A percentile compares a stretch with the other conserved stretches of the same genome.
These are phyloP conservation scores for Agaricus blazei DNA, from an alignment of 768 basidiomycete species.

Conservation along the genomic window DNA sequence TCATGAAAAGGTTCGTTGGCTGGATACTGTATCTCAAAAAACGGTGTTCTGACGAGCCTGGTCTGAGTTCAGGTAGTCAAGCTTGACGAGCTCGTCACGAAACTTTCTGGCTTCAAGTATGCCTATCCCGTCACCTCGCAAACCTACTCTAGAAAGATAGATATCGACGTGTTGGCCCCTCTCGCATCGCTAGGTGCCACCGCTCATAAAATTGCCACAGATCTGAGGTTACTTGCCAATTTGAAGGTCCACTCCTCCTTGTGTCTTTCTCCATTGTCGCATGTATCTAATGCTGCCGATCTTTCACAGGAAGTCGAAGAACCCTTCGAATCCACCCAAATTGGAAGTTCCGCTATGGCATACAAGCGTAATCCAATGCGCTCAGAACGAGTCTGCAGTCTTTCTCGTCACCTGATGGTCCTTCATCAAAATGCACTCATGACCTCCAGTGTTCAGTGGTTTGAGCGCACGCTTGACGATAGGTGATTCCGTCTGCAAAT, in stretches of 20 bases:
- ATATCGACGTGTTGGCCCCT: slow-evolving; percentile 86
- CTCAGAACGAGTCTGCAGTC: slow-evolving; percentile 93
- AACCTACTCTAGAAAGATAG: slow-evolving; percentile 98
- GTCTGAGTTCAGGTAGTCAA: slow-evolving; percentile 63
- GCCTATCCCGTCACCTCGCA: slow-evolving; percentile 98
- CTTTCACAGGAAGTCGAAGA: slow-evolving; percentile 84
- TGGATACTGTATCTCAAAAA: background rate
- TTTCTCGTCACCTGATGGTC: slow-evolving; percentile 93
- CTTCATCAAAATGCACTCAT: slow-evolving; percentile 95
- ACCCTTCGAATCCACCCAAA: slow-evolving; percentile 98
- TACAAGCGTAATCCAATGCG: slow-evolving; percentile 99
- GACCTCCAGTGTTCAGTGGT: slow-evolving; percentile 96
- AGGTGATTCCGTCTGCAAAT: slow-evolving; percentile 41
- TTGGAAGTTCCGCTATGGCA: slow-evolving; percentile 96
- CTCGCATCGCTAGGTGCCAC: slow-evolving; percentile 90
- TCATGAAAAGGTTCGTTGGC: slow-evolving; percentile 68
- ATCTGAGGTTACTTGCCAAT: slow-evolving; percentile 90
- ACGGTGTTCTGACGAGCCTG: background rate
- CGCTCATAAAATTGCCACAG: slow-evolving; percentile 97
- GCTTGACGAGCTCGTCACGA: slow-evolving; percentile 84
- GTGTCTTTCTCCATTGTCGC: too few relatives aligned
- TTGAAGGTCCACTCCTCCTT: slow-evolving; percentile 60
- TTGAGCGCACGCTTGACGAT: slow-evolving; percentile 96
- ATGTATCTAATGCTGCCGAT: background rate
- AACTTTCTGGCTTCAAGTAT: slow-evolving; percentile 88